Base-by-base conservation (phyloP, 2,329 filamentous ascomycete species). In the Septoria linicola region DNA sequence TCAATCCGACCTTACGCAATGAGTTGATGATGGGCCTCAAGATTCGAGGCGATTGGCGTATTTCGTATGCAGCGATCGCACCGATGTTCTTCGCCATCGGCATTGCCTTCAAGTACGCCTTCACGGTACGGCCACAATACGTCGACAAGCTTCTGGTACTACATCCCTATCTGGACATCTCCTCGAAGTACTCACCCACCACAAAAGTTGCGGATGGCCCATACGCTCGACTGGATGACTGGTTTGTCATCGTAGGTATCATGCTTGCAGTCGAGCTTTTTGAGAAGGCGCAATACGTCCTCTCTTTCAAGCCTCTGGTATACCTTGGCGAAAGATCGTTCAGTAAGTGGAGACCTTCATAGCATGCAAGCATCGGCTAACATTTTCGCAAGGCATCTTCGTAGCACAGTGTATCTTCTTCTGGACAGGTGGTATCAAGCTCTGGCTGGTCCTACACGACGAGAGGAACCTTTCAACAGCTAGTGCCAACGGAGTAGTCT, bases 361-460 rank as follows among this genome's bases (percentile, higher is more conserved):
- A 21, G 13, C 1, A 35, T 13, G 14, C 20, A 11, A 37, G 3
- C 13, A 34, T 23, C 20, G 23, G 40, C 53, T 54, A 43, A 57
- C 36, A 5, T 1, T 21, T 4, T 21, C 8, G 4, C 14, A 66
- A n/a, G 64, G 64, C 30, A 54, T 66, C 13, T 66, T 64, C 47
- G 48, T 61, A 3, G 62, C 60, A 0, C 62, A 64, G 21, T 59
- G 55, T 35, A 58, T 66, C 11, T 40, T 66, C 35, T 62, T 66
- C 51, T 67, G 61, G 57, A 63, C 61, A 1, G 59, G 51, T 3
- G 63, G 64, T 19, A 63, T 66, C 44, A 63, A 64, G 41, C 53
- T 67, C 2, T 67, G 55, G 54, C 51, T 67, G 1, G 51, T 52
- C 31, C 54, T 66, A 20, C 43, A 53, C 34, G 51, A 53, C 11